Evolutionary conservation across 352 stramenopile species (phyloP).

Genomic region (Pythium periplocum): DNA sequence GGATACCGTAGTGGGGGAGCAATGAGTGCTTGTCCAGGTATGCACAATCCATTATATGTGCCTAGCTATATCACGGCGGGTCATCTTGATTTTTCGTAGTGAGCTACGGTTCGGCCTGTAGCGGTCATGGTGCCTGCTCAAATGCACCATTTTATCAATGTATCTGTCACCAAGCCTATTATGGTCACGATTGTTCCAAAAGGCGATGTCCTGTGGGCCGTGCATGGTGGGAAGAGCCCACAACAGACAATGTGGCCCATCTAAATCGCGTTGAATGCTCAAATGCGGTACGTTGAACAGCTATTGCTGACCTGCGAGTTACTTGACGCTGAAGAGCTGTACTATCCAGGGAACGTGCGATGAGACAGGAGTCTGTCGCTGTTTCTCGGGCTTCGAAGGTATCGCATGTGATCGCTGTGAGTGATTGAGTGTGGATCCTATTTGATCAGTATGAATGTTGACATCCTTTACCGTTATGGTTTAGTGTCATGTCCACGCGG

Average conservation of each 20-base stretch:
- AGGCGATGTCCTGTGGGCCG: slow-evolving; percentile 41
- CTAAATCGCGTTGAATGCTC: slow-evolving; percentile 53
- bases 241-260: slow-evolving; percentile 46
- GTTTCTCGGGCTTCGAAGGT: slow-evolving; percentile 62
- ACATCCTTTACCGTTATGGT: not conserved
- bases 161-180: slow-evolving; percentile 43
- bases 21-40: slow-evolving; percentile 41
- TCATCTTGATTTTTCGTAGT: slow-evolving; percentile 13
- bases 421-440: not conserved
- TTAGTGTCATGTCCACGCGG: slow-evolving; percentile 45
- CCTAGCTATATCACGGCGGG: not conserved
- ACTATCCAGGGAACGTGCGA: slow-evolving; percentile 47
- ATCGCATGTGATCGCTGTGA: slow-evolving; percentile 59
- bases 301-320: not conserved
- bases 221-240: slow-evolving; percentile 65
- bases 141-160: slow-evolving; percentile 40
- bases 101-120: slow-evolving; percentile 38
- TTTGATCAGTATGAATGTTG: not conserved
- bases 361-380: slow-evolving; percentile 43
- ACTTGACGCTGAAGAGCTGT: not conserved
- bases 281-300: slow-evolving; percentile 38
- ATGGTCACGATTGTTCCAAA: slow-evolving; percentile 51
- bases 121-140: slow-evolving; percentile 47
- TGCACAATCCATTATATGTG: not conserved
- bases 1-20: slow-evolving; percentile 30